These are phyloP conservation scores for Trichosporon sp. DNA, from an alignment of 1,284 basidiomycete species.

Conservation along the genomic window DNA sequence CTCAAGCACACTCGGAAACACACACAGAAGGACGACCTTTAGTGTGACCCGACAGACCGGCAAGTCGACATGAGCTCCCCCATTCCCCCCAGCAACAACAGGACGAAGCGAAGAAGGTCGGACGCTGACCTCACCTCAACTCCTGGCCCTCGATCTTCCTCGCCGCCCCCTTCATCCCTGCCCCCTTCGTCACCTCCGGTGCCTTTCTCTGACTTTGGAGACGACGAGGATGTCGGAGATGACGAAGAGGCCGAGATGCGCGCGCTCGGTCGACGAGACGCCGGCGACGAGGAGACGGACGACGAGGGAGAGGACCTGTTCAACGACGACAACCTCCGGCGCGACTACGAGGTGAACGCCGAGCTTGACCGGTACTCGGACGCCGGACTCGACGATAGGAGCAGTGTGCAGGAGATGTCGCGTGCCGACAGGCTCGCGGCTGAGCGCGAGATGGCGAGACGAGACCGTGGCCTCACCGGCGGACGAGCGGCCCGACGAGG, in stretches of 20 bases:
- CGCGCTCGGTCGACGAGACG: constrained; percentile 58
- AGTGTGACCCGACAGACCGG: background rate
- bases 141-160: constrained; percentile 38
- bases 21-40: background rate
- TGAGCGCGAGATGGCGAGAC: constrained; percentile 82
- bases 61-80: constrained; percentile 25
- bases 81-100: constrained; percentile 12
- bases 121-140: constrained; percentile 9
- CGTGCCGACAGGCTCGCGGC: constrained; percentile 76
- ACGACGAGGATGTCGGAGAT: constrained; percentile 75
- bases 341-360: constrained; percentile 84
- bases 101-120: constrained; percentile 29
- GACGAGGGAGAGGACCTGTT: constrained; percentile 90
- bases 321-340: constrained; percentile 73
- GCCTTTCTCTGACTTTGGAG: constrained; percentile 84
- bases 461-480: constrained; percentile 77
- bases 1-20: background rate
- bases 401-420: constrained; percentile 72
- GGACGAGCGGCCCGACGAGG: constrained; percentile 71
- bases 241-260: constrained; percentile 67
- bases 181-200: constrained; percentile 70
- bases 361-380: constrained; percentile 86
- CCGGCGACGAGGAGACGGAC: constrained; percentile 64
- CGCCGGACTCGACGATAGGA: constrained; percentile 82
- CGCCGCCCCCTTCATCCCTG: constrained; percentile 53